Evolutionary conservation across 1,284 basidiomycete genomes (phyloP), one percentile per base, ranked within the genome.

Genomic region (Fomitopsis palustris): DNA sequence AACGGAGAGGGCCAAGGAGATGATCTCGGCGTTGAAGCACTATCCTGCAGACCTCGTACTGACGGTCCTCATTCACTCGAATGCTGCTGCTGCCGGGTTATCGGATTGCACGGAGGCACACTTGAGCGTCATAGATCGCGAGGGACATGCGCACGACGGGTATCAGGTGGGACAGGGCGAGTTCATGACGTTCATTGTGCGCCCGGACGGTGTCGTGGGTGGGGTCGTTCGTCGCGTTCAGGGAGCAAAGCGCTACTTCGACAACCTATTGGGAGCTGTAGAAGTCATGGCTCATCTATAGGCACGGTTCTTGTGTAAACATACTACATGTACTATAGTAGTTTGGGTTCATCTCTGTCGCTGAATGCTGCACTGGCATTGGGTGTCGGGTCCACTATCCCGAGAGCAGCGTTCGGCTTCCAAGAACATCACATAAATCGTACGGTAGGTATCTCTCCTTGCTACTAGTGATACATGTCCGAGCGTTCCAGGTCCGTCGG

Each of bases 171-270:
- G 21, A 5, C 38, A 23, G 31, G 43, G 54, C 25, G 52, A 49
- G 21, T 31, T 57, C 23, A 59, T 54, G 19, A 59, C 62, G 10
- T 58, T 61, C 16, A 61, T 69, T 43, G 62, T 67, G 7, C 54
- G 68, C 21, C 68, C 67, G 19, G 67, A 70, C 52, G 64, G 68
- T 17, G 58, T 64, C 31, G 56, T 69, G 6, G 68, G 68, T 4
- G 68, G 63, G 16, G 54, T 61, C 4, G 64, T 56, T 4, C 23
- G 14, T 9, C 51, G 59, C 21, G 52, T 47, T 8, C 57, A 56
- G n/a, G 62, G 60, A 7, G 42, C 65, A 25, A 49, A 60, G 33
- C 21, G 39, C 37, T 69, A 51, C 49, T 35, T 51, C 49, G 33
- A 16, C 19, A 17, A 17, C 3, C 12, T 51, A 14, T 51, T 51